Conservation (phyloP, 2,329 filamentous ascomycete species). For the Aspergillus tubingensis region DNA sequence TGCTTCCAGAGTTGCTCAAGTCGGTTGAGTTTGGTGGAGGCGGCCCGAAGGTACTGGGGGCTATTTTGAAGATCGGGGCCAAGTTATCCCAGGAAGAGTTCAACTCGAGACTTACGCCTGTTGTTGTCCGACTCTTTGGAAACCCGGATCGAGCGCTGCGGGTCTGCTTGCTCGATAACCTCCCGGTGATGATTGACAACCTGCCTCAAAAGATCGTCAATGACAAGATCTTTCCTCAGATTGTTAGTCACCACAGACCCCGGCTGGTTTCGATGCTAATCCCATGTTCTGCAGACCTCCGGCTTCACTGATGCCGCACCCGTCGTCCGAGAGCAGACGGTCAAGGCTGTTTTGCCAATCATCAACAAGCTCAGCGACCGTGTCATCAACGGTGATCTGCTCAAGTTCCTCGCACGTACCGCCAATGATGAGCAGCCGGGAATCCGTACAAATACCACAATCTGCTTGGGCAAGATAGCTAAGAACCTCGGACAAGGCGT, state of each 20-base stretch:
- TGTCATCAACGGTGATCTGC: constrained; percentile 87
- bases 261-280: neutral
- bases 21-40: constrained; percentile 98
- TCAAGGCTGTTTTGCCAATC: constrained; percentile 88
- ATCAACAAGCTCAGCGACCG: constrained; percentile 89
- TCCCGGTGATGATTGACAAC: constrained; percentile 88
- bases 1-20: constrained; percentile 93
- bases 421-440: constrained; percentile 97
- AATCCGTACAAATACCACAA: constrained; percentile 96
- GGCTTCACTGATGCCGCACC: constrained; percentile 92
- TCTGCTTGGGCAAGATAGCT: constrained; percentile 94
- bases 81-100: constrained; percentile 92
- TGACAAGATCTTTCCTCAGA: constrained; percentile 93
- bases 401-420: constrained; percentile 89
- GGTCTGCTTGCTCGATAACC: constrained; percentile 84
- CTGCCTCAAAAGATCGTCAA: constrained; percentile 86
- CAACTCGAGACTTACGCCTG: constrained; percentile 77
- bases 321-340: constrained; percentile 89
- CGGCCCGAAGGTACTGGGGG: constrained; percentile 82
- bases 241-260: constrained; percentile 58
- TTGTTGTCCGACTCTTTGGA: constrained; percentile 81
- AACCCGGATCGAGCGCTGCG: constrained; percentile 91
- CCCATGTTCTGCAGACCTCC: constrained; percentile 61
- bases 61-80: constrained; percentile 86
- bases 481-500: constrained; percentile 73